Percentiles rank a stretch among this genome's conserved stretches.
Conservation (phyloP, 345 rosid genomes). For the Pugionium dolabratum region DNA sequence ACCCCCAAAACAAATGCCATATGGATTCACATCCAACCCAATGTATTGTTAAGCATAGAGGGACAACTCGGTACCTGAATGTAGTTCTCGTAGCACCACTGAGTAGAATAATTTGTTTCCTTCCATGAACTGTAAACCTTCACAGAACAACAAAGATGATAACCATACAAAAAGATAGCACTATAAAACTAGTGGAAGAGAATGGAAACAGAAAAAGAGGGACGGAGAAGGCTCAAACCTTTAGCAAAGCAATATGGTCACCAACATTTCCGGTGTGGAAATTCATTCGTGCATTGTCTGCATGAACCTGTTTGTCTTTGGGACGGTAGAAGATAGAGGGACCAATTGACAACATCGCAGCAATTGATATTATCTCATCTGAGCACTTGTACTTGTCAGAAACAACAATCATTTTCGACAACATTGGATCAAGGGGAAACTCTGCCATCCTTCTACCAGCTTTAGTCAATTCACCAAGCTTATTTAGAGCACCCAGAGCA, state of each 20-base stretch:
- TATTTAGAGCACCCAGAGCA: constrained; percentile 88
- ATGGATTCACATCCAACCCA: constrained; percentile 5
- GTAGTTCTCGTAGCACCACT: constrained; percentile 98
- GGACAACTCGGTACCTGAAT: constrained; percentile 64
- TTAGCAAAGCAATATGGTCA: constrained; percentile 87
- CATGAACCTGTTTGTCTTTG: constrained; percentile 97
- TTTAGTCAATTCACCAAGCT: constrained; percentile 93
- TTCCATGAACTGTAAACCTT: constrained; percentile 94
- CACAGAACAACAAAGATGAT: constrained; percentile 31
- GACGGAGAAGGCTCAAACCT: constrained; percentile 51
- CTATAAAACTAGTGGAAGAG: background rate
- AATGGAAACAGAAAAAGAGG: background rate
- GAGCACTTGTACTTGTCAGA: constrained; percentile 91
- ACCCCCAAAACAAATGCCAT: constrained; percentile 28
- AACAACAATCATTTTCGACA: constrained; percentile 88
- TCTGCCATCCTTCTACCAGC: constrained; percentile 96
- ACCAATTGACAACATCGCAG: constrained; percentile 94
- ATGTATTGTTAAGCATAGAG: constrained; percentile 1
- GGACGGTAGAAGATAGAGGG: constrained; percentile 96
- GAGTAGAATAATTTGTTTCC: constrained; percentile 93
- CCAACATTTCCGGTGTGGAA: constrained; percentile 92
- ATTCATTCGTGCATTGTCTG: constrained; percentile 93
- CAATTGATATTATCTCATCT: constrained; percentile 81
- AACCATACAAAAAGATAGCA: constrained; percentile 10
- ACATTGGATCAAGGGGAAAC: constrained; percentile 94